Evolutionary conservation across 805 yeast genomes (phyloP).

Genomic region (Phaffomyces antillensis): DNA sequence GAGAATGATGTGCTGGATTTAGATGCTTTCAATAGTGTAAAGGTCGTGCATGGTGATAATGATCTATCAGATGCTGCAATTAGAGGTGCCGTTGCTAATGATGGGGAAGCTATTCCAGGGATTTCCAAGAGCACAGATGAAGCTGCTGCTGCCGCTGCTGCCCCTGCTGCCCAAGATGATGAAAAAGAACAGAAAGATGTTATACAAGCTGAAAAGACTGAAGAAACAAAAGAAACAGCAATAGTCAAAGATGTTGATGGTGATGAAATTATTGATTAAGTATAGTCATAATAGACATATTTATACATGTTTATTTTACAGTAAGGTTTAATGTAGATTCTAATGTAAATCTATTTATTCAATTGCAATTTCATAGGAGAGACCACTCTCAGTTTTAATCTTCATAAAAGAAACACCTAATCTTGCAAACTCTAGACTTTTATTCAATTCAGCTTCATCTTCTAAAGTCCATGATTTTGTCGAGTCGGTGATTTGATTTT

Average conservation of each 20-base stretch:
- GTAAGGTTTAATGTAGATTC: too few species aligned
- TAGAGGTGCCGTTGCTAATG: slow-evolving; percentile 46
- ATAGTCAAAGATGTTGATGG: slow-evolving; percentile 16
- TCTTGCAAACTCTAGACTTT: slow-evolving; percentile 47
- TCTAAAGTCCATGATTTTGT: slow-evolving; percentile 45
- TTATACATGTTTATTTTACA: not conserved
- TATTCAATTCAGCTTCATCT: slow-evolving; percentile 39
- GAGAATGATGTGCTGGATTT: slow-evolving; percentile 40
- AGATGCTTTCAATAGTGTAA: slow-evolving; percentile 27
- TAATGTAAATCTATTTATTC: not conserved
- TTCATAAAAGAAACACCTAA: slow-evolving; percentile 51
- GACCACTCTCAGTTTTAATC: slow-evolving; percentile 26
- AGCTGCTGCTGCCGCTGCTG: slow-evolving; percentile 13
- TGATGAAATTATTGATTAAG: slow-evolving; percentile 11
- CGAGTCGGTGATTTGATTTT: slow-evolving; percentile 22
- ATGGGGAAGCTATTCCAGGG: slow-evolving; percentile 39
- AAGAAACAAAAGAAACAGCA: not conserved
- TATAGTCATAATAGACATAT: not conserved
- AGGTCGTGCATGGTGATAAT: slow-evolving; percentile 11
- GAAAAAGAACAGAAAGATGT: not conserved
- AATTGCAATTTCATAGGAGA: not conserved
- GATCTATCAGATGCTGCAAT: slow-evolving; percentile 40
- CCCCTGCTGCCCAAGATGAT: slow-evolving; percentile 10
- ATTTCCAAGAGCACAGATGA: slow-evolving; percentile 25
- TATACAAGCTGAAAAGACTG: not conserved